Conservation (phyloP, 768 basidiomycete species). For the Lactarius deliciosus region DNA sequence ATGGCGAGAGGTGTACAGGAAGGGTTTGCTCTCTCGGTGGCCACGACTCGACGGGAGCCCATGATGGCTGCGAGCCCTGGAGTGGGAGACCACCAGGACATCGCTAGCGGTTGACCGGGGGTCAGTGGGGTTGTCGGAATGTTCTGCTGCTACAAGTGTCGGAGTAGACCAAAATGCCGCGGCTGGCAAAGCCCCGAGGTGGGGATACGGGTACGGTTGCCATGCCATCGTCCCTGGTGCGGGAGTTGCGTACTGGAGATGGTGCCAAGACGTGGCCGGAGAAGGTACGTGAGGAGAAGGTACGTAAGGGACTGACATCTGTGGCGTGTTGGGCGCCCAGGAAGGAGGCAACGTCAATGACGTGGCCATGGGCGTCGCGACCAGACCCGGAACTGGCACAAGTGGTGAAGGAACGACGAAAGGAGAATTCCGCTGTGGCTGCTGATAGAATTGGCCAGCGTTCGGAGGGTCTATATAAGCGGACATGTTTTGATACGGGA, state of each 20-base stretch:
- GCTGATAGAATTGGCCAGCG: constrained; percentile 14
- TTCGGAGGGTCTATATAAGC: background rate
- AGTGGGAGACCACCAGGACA: constrained; percentile 12
- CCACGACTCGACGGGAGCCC: constrained; percentile 23
- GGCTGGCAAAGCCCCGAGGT: background rate
- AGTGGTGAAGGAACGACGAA: constrained; percentile 20
- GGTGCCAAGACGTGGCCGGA: constrained; percentile 4
- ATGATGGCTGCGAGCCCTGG: constrained; percentile 15
- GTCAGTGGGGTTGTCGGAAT: constrained; percentile 16
- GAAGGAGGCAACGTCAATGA: constrained; percentile 17
- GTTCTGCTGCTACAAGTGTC: background rate
- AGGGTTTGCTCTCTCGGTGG: constrained; percentile 22
- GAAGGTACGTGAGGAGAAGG: constrained; percentile 18
- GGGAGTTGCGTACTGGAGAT: background rate
- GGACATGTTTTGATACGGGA: constrained; percentile 7
- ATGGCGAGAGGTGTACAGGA: constrained; percentile 26
- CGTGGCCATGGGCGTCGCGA: constrained; percentile 20
- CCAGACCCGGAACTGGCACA: constrained; percentile 9
- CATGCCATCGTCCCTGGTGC: constrained; percentile 1
- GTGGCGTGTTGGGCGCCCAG: constrained; percentile 21
- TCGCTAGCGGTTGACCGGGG: constrained; percentile 1
- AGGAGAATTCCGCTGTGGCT: constrained; percentile 12
- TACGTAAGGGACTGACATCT: constrained; percentile 11
- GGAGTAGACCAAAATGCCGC: constrained; percentile 7
- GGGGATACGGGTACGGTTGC: background rate